These are phyloP conservation scores for Endocalyx cinctus DNA, from an alignment of 2,329 filamentous ascomycete species.

Conservation along the genomic window DNA sequence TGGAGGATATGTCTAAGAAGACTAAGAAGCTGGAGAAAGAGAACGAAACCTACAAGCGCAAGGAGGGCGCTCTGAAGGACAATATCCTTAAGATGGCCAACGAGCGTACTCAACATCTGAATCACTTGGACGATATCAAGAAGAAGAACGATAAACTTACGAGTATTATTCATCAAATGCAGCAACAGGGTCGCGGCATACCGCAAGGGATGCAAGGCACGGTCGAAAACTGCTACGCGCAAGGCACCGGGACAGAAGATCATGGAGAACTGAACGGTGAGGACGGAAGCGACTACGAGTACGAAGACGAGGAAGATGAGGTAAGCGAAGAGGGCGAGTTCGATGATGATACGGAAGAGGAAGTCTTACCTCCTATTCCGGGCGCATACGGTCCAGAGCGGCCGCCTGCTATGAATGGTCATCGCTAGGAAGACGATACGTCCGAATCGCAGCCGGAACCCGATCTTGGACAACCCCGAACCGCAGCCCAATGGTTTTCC, in stretches of 20 bases:
- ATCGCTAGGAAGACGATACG: constrained; percentile 23
- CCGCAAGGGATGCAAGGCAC: constrained; percentile 59
- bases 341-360: constrained; percentile 48
- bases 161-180: constrained; percentile 93
- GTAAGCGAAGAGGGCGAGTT: constrained; percentile 31
- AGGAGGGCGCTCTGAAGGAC: constrained; percentile 87
- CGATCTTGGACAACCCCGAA: no score
- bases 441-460: constrained; percentile 12
- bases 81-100: constrained; percentile 98
- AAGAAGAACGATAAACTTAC: constrained; percentile 89
- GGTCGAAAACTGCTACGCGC: constrained; percentile 56
- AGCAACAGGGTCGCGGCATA: constrained; percentile 81
- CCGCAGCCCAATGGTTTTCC: no score
- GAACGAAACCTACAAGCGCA: constrained; percentile 83
- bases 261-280: constrained; percentile 60
- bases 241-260: constrained; percentile 60
- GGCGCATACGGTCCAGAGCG: constrained; percentile 24
- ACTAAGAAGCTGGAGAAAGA: constrained; percentile 96
- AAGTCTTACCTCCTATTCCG: constrained; percentile 34
- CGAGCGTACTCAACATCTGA: constrained; percentile 72
- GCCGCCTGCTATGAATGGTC: constrained; percentile 26
- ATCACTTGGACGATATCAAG: constrained; percentile 72
- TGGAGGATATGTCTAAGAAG: constrained; percentile 99
- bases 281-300: constrained; percentile 61
- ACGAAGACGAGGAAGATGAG: constrained; percentile 54